Percentiles rank a stretch among this genome's conserved stretches.
These are phyloP conservation scores for Gossypium rotundifolium DNA, from an alignment of 345 rosid genomes.

Conservation along the genomic window DNA sequence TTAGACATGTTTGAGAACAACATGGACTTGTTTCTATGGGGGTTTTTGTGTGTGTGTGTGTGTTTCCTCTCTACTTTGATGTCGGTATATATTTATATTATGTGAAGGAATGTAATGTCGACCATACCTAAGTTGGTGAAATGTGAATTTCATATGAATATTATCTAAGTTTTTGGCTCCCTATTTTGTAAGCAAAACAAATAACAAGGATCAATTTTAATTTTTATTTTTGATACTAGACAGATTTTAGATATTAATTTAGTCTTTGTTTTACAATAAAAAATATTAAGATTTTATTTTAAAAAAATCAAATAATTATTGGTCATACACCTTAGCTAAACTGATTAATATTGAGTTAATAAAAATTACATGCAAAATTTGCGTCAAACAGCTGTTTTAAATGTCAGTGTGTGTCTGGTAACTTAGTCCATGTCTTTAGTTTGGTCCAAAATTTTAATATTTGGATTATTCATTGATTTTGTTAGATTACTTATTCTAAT, in stretches of 20 bases:
- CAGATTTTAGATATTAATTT: too few species aligned
- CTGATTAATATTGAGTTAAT: background rate
- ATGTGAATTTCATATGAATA: slow-evolving; percentile 43
- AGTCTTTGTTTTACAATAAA: too few species aligned
- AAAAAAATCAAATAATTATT: background rate
- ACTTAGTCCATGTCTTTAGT: background rate
- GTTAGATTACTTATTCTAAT: background rate
- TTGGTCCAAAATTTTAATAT: background rate
- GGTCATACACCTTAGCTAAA: background rate
- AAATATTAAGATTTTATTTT: too few species aligned
- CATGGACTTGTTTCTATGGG: background rate
- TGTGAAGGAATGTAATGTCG: background rate
- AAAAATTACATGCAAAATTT: background rate
- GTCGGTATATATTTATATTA: slow-evolving; percentile 4
- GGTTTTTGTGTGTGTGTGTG: too few species aligned
- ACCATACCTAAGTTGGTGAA: slow-evolving; percentile 51
- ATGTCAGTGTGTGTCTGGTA: background rate
- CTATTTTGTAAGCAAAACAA: slow-evolving; percentile 30
- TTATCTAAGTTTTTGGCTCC: slow-evolving; percentile 4
- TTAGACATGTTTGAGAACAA: slow-evolving; percentile 31
- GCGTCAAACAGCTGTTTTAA: background rate
- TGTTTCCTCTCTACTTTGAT: background rate
- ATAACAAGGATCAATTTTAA: too few species aligned
- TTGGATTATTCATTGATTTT: slow-evolving; percentile 1
- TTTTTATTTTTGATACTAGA: too few species aligned